Percentiles rank a stretch among this genome's conserved stretches.
Conservation (phyloP, 2,329 filamentous ascomycete species). For the Boeremia lycopersici region DNA sequence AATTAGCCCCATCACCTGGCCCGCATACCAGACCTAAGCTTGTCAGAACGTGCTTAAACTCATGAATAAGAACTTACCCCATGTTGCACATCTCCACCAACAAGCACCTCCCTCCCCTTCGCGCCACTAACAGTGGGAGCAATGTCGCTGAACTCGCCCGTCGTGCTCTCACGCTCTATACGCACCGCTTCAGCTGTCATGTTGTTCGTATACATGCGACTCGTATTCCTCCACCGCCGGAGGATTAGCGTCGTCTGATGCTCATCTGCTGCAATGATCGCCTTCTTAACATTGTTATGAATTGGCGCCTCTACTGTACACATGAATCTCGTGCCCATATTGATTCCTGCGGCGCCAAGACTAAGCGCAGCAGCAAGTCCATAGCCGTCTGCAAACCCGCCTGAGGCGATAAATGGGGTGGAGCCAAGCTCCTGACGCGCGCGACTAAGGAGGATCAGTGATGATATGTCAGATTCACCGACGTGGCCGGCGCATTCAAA, state of each 20-base stretch:
- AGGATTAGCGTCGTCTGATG: constrained; percentile 87
- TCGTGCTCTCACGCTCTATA: constrained; percentile 79
- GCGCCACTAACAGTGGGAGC: constrained; percentile 79
- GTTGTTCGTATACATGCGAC: constrained; percentile 82
- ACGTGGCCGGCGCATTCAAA: constrained; percentile 94
- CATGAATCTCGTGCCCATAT: constrained; percentile 98
- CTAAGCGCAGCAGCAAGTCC: constrained; percentile 87
- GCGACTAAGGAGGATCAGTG: constrained; percentile 82
- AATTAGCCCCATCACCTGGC: no score
- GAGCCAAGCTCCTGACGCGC: constrained; percentile 80
- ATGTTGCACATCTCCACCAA: no score
- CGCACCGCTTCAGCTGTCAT: constrained; percentile 77
- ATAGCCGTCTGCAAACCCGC: constrained; percentile 91
- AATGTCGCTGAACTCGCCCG: constrained; percentile 85
- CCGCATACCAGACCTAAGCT: no score
- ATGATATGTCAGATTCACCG: constrained; percentile 82
- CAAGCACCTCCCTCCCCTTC: background rate
- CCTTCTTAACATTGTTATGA: constrained; percentile 87
- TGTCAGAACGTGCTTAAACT: no score
- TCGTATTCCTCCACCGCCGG: constrained; percentile 85
- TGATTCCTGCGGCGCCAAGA: constrained; percentile 88
- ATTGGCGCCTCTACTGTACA: constrained; percentile 90
- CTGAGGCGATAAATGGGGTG: constrained; percentile 91
- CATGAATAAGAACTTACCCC: no score
- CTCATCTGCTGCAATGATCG: constrained; percentile 84